phyloP scores from a whole-genome alignment of 441 rosid genomes.

The Geranium incanum region DNA sequence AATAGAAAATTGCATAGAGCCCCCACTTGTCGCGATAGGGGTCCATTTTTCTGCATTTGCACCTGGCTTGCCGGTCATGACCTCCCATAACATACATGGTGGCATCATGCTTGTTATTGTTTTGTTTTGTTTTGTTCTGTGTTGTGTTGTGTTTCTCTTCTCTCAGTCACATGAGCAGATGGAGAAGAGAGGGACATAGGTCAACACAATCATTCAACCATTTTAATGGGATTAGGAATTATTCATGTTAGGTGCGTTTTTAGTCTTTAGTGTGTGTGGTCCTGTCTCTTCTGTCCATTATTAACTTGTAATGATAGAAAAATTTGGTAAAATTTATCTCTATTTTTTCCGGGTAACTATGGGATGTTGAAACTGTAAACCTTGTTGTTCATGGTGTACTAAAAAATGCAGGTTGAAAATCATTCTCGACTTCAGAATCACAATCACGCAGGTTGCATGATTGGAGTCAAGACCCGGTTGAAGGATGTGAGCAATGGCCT shows the following conservation, averaged over 20 bases:
- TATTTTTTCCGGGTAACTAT: too few species aligned
- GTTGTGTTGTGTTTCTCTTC: neutral
- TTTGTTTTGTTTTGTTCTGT: neutral
- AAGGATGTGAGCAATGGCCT: conserved; percentile 88
- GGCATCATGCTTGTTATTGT: neutral
- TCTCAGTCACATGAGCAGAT: neutral
- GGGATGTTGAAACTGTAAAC: too few species aligned
- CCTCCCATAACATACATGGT: neutral
- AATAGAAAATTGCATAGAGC: neutral
- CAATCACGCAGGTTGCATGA: conserved; percentile 38
- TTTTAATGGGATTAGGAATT: conserved; percentile 5
- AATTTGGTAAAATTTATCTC: neutral
- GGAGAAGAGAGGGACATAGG: neutral
- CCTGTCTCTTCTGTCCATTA: neutral
- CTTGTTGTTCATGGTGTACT: neutral
- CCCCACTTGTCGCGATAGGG: neutral
- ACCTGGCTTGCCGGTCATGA: neutral
- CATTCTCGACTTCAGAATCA: conserved; percentile 78
- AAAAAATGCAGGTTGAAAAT: conserved; percentile 45
- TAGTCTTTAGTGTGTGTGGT: conserved; percentile 4
- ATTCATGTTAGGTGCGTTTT: conserved; percentile 1
- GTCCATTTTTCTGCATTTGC: conserved; percentile 6
- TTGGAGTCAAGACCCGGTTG: conserved; percentile 61
- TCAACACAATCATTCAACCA: conserved; percentile 2
- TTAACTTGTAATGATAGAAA: neutral